Conservation (phyloP, 2,329 filamentous ascomycete genomes). For the Orbilia blumenaviensis region DNA sequence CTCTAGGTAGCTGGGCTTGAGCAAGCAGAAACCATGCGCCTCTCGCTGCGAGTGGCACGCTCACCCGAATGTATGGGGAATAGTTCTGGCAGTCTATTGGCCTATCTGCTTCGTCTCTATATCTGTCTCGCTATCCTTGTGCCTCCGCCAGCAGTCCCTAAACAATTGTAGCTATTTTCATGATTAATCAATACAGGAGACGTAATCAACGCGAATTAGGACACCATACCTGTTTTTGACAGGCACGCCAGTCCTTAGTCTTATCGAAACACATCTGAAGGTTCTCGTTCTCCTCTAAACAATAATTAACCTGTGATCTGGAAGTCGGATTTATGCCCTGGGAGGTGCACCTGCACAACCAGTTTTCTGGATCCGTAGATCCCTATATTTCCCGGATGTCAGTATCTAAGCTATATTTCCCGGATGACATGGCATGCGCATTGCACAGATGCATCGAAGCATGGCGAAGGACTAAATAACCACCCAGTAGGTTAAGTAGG, state of each 20-base stretch:
- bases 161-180: slow-evolving; percentile 37
- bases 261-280: slow-evolving; percentile 37
- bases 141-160: slow-evolving; percentile 35
- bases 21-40: neutral
- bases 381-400: slow-evolving; percentile 14
- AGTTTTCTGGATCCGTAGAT: slow-evolving; percentile 33
- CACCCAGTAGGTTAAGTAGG: no score
- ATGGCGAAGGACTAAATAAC: no score
- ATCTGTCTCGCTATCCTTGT: neutral
- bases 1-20: neutral
- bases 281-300: slow-evolving; percentile 37
- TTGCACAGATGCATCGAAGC: no score
- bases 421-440: no score
- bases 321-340: no score
- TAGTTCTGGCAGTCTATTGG: neutral
- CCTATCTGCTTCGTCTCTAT: neutral
- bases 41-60: neutral
- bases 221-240: slow-evolving; percentile 14
- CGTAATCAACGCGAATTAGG: neutral
- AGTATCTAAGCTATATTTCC: no score
- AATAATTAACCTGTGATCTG: no score
- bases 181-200: neutral
- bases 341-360: slow-evolving; percentile 38
- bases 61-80: no score
- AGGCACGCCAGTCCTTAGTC: slow-evolving; percentile 36